Evolutionary conservation across 805 yeast genomes (phyloP).

Genomic region (Isabelozyma pseudorhagii): DNA sequence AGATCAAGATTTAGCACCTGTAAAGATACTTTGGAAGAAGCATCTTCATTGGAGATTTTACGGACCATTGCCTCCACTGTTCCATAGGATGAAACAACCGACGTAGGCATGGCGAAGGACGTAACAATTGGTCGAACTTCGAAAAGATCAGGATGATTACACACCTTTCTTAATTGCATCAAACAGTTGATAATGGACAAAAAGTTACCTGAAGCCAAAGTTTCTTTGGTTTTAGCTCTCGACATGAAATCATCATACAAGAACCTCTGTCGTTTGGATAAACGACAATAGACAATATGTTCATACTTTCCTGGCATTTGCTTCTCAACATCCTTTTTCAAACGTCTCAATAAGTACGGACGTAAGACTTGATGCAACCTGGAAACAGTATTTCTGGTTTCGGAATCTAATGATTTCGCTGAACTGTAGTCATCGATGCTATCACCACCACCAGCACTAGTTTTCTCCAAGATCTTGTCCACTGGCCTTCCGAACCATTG

Average conservation of each 20-base stretch:
- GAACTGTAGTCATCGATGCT: conserved; percentile 35
- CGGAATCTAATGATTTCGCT: conserved; percentile 53
- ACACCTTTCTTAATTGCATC: conserved; percentile 96
- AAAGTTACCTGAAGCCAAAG: conserved; percentile 91
- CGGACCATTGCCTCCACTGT: conserved; percentile 34
- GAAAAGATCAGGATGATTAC: conserved; percentile 94
- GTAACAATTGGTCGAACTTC: conserved; percentile 95
- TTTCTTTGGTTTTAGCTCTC: conserved; percentile 90
- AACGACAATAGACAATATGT: conserved; percentile 86
- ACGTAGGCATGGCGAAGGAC: conserved; percentile 70
- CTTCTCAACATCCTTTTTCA: conserved; percentile 94
- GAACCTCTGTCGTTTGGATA: conserved; percentile 88
- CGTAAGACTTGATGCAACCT: conserved; percentile 90
- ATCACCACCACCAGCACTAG: conserved; percentile 48
- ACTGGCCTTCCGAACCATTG: conserved; percentile 99
- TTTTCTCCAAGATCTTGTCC: conserved; percentile 80
- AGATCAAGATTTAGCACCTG: conserved; percentile 61
- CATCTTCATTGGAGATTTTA: conserved; percentile 16
- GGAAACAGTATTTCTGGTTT: conserved; percentile 79
- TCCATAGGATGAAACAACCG: conserved; percentile 53
- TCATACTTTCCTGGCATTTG: conserved; percentile 99
- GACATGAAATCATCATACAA: conserved; percentile 97
- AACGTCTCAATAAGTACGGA: conserved; percentile 86
- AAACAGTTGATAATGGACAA: conserved; percentile 92
- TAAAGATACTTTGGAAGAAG: conserved; percentile 38